Evolutionary conservation across 371 early-diverging fungal genomes (phyloP).

Genomic region (Zopfochytrium polystomum): DNA sequence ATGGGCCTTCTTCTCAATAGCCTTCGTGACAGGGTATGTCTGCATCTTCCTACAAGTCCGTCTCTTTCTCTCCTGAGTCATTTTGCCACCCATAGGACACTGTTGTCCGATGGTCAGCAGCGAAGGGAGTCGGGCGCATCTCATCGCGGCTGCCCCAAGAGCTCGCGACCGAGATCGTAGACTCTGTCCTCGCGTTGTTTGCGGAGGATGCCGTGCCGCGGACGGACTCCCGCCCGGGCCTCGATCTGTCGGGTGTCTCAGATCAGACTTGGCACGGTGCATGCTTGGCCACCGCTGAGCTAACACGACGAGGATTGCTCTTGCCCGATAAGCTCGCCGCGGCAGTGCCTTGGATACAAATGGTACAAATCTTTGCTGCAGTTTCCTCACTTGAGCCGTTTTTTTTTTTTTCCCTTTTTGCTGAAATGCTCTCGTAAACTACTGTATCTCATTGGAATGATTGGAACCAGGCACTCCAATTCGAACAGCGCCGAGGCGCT

Average conservation of each 20-base stretch:
- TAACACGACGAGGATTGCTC: slow-evolving; percentile 81
- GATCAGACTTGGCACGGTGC: slow-evolving; percentile 95
- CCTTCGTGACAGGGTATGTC: slow-evolving; percentile 69
- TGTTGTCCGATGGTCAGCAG: slow-evolving; percentile 92
- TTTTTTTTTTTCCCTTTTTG: neutral
- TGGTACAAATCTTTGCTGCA: slow-evolving; percentile 31
- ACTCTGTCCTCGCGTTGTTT: slow-evolving; percentile 70
- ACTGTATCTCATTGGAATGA: too few relatives aligned
- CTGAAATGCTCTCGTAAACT: too few relatives aligned
- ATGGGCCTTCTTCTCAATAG: slow-evolving; percentile 77
- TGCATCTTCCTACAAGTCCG: neutral
- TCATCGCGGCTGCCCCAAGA: slow-evolving; percentile 74
- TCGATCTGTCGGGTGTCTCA: slow-evolving; percentile 77
- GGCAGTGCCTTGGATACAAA: slow-evolving; percentile 72
- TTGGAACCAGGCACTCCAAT: slow-evolving; percentile 76
- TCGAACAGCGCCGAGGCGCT: slow-evolving; percentile 82
- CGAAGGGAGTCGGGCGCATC: slow-evolving; percentile 91
- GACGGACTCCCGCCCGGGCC: neutral
- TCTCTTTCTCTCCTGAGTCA: slow-evolving; percentile 7
- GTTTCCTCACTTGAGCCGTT: neutral
- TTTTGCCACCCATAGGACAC: slow-evolving; percentile 65
- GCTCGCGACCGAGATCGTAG: slow-evolving; percentile 78
- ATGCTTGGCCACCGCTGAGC: slow-evolving; percentile 88
- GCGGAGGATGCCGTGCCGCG: slow-evolving; percentile 29
- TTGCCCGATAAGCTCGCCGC: slow-evolving; percentile 65